phyloP scores from a whole-genome alignment of 306 rosid genomes.

The Quercus agrifolia region DNA sequence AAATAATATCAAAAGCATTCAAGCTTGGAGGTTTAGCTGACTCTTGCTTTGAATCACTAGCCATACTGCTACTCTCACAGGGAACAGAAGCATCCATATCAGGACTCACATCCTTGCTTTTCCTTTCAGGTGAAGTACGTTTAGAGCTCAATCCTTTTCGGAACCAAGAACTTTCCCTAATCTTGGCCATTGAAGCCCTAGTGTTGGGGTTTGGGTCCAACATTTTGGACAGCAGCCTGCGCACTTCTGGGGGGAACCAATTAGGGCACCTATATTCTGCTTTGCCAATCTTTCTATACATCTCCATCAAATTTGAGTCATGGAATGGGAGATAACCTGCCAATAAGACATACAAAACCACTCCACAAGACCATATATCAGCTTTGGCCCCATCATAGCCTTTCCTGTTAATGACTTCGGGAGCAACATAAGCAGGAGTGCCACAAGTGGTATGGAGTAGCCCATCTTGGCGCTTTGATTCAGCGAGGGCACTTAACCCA shows the following conservation, averaged over 20 bases:
- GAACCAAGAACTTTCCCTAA: conserved; percentile 65
- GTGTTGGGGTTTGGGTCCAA: conserved; percentile 68
- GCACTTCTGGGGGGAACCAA: conserved; percentile 71
- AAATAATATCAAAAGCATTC: conserved; percentile 84
- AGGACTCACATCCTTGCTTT: conserved; percentile 26
- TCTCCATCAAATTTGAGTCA: conserved; percentile 74
- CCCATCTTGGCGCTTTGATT: conserved; percentile 55
- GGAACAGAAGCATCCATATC: conserved; percentile 27
- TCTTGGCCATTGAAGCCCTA: conserved; percentile 52
- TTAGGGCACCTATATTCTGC: conserved; percentile 60
- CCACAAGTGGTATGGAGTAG: conserved; percentile 87
- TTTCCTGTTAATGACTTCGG: conserved; percentile 73
- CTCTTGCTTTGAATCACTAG: conserved; percentile 41
- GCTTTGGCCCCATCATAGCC: conserved; percentile 95
- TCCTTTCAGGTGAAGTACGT: conserved; percentile 20
- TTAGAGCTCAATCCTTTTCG: conserved; percentile 41
- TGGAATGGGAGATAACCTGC: conserved; percentile 89
- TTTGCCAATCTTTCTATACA: conserved; percentile 82
- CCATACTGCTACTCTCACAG: conserved; percentile 19
- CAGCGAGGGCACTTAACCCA: conserved; percentile 78
- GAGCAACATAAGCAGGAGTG: conserved; percentile 95
- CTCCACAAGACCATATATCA: conserved; percentile 96
- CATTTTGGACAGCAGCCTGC: conserved; percentile 47
- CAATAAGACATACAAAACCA: conserved; percentile 72
- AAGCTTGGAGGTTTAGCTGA: conserved; percentile 43